Conservation (phyloP, 2,329 filamentous ascomycete species). For the Calonectria honghensis region DNA sequence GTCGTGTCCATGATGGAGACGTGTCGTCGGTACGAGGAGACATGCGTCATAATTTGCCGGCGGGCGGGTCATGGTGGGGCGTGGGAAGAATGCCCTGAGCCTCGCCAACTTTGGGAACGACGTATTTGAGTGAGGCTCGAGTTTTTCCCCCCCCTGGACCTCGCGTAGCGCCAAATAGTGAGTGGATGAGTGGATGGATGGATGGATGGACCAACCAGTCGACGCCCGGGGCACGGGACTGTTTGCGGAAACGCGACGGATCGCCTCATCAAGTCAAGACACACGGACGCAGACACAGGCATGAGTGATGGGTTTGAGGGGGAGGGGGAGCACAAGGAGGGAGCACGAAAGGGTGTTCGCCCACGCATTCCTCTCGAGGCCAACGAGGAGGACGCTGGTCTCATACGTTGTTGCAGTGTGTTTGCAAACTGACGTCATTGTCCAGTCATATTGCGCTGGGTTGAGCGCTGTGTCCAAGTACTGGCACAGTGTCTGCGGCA, state of each 20-base stretch:
- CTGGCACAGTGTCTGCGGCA: conserved; percentile 49
- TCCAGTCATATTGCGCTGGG: conserved; percentile 51
- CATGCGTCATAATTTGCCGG: conserved; percentile 50
- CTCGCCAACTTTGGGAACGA: conserved; percentile 36
- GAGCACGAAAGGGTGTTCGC: not conserved
- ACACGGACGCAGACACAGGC: conserved; percentile 17
- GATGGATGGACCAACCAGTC: conserved; percentile 28
- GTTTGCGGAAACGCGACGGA: conserved; percentile 27
- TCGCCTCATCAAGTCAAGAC: conserved; percentile 13
- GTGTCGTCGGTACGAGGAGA: conserved; percentile 24
- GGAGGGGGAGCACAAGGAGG: conserved; percentile 18
- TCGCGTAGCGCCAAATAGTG: conserved; percentile 42
- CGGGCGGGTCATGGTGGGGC: conserved; percentile 45
- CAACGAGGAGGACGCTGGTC: conserved; percentile 40
- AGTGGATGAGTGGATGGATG: conserved; percentile 20
- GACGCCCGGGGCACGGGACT: conserved; percentile 27
- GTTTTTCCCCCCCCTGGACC: conserved; percentile 37
- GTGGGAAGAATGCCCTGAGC: conserved; percentile 39
- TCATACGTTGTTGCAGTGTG: conserved; percentile 38
- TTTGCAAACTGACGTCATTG: conserved; percentile 52
- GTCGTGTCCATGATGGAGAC: conserved; percentile 22
- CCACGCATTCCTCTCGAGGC: conserved; percentile 33
- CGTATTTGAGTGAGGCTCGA: conserved; percentile 35
- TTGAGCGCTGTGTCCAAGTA: conserved; percentile 41
- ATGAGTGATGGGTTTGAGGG: conserved; percentile 27